Percentiles rank a stretch among this genome's conserved stretches.
phyloP scores from a whole-genome alignment of 2,329 filamentous ascomycete genomes.

The Venturia carpophila region DNA sequence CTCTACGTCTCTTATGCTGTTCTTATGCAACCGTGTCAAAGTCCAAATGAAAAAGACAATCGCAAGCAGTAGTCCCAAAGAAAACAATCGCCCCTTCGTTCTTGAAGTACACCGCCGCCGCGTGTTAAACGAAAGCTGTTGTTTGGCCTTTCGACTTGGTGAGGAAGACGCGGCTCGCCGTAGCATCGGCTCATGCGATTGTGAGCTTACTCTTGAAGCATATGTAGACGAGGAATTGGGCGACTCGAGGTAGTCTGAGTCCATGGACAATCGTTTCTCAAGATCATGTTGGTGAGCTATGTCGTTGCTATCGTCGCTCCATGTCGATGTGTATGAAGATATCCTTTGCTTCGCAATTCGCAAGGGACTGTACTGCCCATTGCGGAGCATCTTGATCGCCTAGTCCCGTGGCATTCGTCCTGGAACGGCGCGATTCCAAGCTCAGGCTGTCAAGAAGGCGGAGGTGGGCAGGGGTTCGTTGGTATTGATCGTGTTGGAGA shows the following conservation, averaged over 20 bases:
- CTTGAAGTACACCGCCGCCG: constrained; percentile 27
- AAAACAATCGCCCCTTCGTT: constrained; percentile 66
- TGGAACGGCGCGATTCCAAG: not conserved
- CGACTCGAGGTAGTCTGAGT: constrained; percentile 32
- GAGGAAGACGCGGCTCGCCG: constrained; percentile 28
- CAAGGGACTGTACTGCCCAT: constrained; percentile 9
- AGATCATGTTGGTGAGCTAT: not conserved
- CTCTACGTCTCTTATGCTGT: constrained; percentile 54
- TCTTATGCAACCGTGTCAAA: constrained; percentile 64
- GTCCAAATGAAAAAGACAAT: constrained; percentile 70
- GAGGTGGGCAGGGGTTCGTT: not conserved
- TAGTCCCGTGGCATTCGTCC: constrained; percentile 1
- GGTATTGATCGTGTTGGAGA: not conserved
- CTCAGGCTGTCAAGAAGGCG: not conserved
- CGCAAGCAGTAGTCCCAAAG: constrained; percentile 59
- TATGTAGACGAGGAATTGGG: constrained; percentile 39
- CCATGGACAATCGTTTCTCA: constrained; percentile 20
- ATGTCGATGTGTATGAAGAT: constrained; percentile 13
- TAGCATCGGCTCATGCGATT: constrained; percentile 35
- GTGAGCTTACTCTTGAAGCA: constrained; percentile 47
- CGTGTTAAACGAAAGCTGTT: not conserved
- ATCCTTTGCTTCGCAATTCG: constrained; percentile 15
- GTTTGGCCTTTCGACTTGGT: constrained; percentile 23
- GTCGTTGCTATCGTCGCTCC: constrained; percentile 13
- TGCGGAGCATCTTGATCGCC: constrained; percentile 13